These are phyloP conservation scores for Escovopsis sp. DNA, from an alignment of 2,329 filamentous ascomycete genomes.

Conservation along the genomic window DNA sequence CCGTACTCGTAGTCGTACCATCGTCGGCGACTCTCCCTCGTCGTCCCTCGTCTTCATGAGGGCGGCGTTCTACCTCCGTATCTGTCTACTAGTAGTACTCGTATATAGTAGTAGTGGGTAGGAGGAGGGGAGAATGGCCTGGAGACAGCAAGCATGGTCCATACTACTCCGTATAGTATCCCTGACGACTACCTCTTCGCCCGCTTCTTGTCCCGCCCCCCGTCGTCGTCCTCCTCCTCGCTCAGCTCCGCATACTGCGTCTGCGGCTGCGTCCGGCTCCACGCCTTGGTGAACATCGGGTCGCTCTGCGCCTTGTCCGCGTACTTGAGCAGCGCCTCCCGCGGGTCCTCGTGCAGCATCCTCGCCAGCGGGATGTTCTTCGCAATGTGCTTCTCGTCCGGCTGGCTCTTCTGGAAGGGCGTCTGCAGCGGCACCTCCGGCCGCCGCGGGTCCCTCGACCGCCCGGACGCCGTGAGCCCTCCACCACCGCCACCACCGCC, in stretches of 20 bases:
- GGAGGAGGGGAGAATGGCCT: no score
- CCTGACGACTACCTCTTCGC: constrained; percentile 29
- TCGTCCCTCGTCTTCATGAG: neutral
- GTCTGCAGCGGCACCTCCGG: constrained; percentile 77
- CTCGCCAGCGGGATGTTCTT: constrained; percentile 77
- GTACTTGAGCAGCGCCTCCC: constrained; percentile 89
- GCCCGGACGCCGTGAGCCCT: constrained; percentile 66
- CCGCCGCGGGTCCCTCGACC: constrained; percentile 60
- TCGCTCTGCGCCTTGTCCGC: constrained; percentile 86
- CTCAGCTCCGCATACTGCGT: constrained; percentile 82
- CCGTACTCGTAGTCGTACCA: neutral
- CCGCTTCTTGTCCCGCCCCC: constrained; percentile 53
- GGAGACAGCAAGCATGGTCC: no score
- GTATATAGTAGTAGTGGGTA: no score
- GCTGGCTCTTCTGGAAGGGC: constrained; percentile 79
- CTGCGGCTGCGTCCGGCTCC: constrained; percentile 80
- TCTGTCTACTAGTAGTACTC: no score
- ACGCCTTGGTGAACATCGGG: constrained; percentile 86
- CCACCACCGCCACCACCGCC: no score
- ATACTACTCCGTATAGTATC: neutral
- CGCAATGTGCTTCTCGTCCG: constrained; percentile 77
- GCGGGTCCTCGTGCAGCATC: constrained; percentile 92
- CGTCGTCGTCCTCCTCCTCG: constrained; percentile 66
- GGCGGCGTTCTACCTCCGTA: neutral
- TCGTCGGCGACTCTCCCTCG: neutral